Percentiles rank a stretch among this genome's conserved stretches.
These are phyloP conservation scores for Colletotrichum tropicicola DNA, from an alignment of 2,329 filamentous ascomycete genomes.

Conservation along the genomic window DNA sequence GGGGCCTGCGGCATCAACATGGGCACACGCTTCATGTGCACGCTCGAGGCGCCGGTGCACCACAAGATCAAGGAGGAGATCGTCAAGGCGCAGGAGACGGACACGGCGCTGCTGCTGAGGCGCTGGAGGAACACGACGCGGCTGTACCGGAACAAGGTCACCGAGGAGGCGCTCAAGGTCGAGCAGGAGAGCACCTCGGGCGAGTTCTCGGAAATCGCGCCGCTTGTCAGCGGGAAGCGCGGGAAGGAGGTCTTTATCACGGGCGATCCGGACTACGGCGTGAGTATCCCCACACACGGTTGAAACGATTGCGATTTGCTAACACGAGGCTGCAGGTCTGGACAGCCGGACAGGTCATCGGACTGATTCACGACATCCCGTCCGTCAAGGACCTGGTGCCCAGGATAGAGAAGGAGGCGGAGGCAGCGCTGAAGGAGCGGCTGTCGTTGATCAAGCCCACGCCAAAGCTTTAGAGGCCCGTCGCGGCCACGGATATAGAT, in stretches of 20 bases:
- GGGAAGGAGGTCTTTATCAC: slow-evolving; percentile 92
- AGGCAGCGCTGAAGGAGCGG: slow-evolving; percentile 70
- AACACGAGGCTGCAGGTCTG: slow-evolving; percentile 71
- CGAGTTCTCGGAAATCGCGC: slow-evolving; percentile 89
- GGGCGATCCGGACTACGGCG: slow-evolving; percentile 89
- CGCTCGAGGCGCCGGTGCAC: slow-evolving; percentile 91
- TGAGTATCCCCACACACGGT: slow-evolving; percentile 55
- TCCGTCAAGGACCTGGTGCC: slow-evolving; percentile 75
- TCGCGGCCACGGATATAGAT: neutral
- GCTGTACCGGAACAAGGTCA: slow-evolving; percentile 90
- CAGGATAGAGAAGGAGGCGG: slow-evolving; percentile 81
- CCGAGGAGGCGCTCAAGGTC: slow-evolving; percentile 80
- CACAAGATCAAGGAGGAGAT: slow-evolving; percentile 93
- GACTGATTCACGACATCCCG: slow-evolving; percentile 84
- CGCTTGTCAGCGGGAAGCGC: slow-evolving; percentile 88
- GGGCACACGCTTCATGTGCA: slow-evolving; percentile 98
- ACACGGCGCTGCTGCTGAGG: slow-evolving; percentile 87
- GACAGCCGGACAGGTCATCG: slow-evolving; percentile 97
- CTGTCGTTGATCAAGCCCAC: slow-evolving; percentile 62
- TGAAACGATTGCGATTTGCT: slow-evolving; percentile 23
- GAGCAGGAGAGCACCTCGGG: slow-evolving; percentile 85
- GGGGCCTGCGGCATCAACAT: slow-evolving; percentile 97
- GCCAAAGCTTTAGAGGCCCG: slow-evolving; percentile 63
- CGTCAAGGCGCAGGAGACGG: slow-evolving; percentile 86
- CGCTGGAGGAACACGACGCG: slow-evolving; percentile 94